Evolutionary conservation across 331 rosid genomes (phyloP).

Genomic region (Telfairia occidentalis): DNA sequence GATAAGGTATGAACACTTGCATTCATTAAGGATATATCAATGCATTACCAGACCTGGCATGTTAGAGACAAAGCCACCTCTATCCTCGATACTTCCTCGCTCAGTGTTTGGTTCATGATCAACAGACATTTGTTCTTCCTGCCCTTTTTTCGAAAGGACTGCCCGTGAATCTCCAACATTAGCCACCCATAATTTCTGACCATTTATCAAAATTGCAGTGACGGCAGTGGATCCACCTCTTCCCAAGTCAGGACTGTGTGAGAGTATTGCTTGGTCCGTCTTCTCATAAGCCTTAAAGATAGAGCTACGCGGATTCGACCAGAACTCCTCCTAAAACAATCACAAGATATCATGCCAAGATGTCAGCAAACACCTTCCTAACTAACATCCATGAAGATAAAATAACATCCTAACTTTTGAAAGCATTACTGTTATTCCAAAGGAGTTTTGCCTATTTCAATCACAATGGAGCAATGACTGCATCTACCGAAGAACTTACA

Average conservation of each 20-base stretch:
- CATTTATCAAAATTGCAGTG: slow-evolving; percentile 66
- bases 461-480: neutral
- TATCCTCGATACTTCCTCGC: slow-evolving; percentile 60
- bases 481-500: slow-evolving; percentile 36
- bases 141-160: slow-evolving; percentile 64
- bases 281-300: slow-evolving; percentile 56
- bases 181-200: slow-evolving; percentile 63
- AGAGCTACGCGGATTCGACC: slow-evolving; percentile 61
- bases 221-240: slow-evolving; percentile 92
- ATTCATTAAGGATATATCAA: slow-evolving; percentile 2
- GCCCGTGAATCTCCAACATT: slow-evolving; percentile 92
- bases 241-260: slow-evolving; percentile 73
- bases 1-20: neutral
- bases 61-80: slow-evolving; percentile 86
- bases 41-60: slow-evolving; percentile 57
- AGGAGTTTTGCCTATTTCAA: neutral
- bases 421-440: neutral
- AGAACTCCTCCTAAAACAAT: slow-evolving; percentile 57
- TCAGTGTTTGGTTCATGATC: slow-evolving; percentile 89
- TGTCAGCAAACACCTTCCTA: slow-evolving; percentile 7
- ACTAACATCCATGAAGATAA: neutral
- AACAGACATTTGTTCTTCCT: slow-evolving; percentile 43
- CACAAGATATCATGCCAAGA: slow-evolving; percentile 12
- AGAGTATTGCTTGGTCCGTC: slow-evolving; percentile 75
- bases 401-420: neutral